These are phyloP conservation scores for Telfairia occidentalis DNA, from an alignment of 331 rosid species.

Conservation along the genomic window DNA sequence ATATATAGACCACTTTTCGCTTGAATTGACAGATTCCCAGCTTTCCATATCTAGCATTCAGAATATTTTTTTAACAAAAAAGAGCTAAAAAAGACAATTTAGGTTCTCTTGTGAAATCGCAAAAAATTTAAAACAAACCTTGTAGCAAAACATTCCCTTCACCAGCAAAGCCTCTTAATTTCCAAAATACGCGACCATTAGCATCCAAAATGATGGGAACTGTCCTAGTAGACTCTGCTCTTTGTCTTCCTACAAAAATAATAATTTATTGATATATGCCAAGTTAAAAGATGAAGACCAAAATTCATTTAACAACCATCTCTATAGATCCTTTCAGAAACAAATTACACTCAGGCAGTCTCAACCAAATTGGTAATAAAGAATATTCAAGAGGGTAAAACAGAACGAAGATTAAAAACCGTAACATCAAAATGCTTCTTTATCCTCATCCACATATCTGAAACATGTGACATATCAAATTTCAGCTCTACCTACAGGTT, in stretches of 20 bases:
- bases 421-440: not conserved
- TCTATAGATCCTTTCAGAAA: not conserved
- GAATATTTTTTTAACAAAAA: not conserved
- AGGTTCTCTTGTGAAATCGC: not conserved
- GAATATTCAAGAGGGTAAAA: not conserved
- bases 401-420: not conserved
- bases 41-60: conserved; percentile 33
- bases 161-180: conserved; percentile 21
- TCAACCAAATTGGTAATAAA: not conserved
- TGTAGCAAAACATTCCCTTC: conserved; percentile 28
- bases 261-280: not conserved
- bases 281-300: not conserved
- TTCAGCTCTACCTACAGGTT: not conserved
- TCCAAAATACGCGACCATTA: conserved; percentile 39
- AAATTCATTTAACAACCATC: not conserved
- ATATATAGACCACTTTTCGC: conserved; percentile 51
- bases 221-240: conserved; percentile 24
- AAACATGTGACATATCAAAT: not conserved
- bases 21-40: conserved; percentile 16
- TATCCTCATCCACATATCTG: not conserved
- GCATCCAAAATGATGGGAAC: conserved; percentile 26
- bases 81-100: not conserved
- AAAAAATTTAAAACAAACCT: conserved; percentile 18
- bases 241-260: conserved; percentile 17
- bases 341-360: not conserved